Evolutionary conservation across 257 asterid species (phyloP).

Genomic region (Jaltomata sinuosa): DNA sequence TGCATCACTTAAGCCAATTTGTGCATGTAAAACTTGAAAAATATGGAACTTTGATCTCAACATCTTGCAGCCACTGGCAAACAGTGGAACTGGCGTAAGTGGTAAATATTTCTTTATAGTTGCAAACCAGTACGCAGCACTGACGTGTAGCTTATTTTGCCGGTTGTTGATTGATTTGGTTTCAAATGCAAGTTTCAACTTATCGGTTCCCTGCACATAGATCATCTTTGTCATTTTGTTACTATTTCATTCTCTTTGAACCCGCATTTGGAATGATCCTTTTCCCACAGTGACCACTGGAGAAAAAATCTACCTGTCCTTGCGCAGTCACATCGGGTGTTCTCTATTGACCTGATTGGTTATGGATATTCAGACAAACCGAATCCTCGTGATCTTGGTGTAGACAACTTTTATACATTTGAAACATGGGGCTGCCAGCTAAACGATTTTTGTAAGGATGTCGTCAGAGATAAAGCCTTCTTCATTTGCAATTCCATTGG

Average conservation of each 20-base stretch:
- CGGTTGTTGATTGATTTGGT: neutral
- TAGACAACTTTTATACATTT: conserved; percentile 57
- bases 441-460: conserved; percentile 74
- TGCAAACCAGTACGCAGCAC: neutral
- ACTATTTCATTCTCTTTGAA: neutral
- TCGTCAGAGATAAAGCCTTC: conserved; percentile 62
- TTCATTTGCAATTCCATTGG: conserved; percentile 93
- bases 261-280: neutral
- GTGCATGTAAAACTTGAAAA: neutral
- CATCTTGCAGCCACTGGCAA: neutral
- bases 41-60: neutral
- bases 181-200: neutral
- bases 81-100: neutral
- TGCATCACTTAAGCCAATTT: neutral
- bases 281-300: conserved; percentile 81
- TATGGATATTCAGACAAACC: conserved; percentile 98
- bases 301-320: conserved; percentile 85
- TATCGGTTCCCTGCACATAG: neutral
- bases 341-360: conserved; percentile 90
- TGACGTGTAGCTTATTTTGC: neutral
- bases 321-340: conserved; percentile 73
- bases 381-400: conserved; percentile 50
- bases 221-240: neutral
- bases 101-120: neutral
- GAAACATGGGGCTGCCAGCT: conserved; percentile 95